These are phyloP conservation scores for Pseudogymnoascus verrucosus DNA, from an alignment of 2,329 filamentous ascomycete genomes.

Conservation along the genomic window DNA sequence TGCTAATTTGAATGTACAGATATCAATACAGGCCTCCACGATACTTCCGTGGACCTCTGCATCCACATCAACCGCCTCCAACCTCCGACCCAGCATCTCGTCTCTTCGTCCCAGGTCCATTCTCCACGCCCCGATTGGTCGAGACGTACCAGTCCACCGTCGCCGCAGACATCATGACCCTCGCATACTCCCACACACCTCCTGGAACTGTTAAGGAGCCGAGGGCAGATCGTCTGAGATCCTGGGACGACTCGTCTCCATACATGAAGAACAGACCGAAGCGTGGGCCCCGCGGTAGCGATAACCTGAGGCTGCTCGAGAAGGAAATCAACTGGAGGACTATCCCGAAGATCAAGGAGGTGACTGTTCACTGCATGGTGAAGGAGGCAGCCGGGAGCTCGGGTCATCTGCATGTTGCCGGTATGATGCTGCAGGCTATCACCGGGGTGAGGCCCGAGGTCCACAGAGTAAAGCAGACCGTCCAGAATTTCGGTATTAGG, in stretches of 20 bases:
- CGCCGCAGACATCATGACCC: conserved; percentile 76
- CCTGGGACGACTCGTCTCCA: conserved; percentile 84
- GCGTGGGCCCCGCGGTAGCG: conserved; percentile 73
- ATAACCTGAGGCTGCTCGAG: conserved; percentile 64
- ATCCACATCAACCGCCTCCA: conserved; percentile 84
- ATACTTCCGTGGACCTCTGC: conserved; percentile 87
- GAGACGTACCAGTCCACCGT: conserved; percentile 87
- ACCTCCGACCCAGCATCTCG: conserved; percentile 81
- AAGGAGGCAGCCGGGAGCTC: conserved; percentile 60
- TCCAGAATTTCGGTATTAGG: conserved; percentile 67
- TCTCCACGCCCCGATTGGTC: conserved; percentile 76
- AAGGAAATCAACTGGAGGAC: conserved; percentile 71
- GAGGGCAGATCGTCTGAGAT: conserved; percentile 60
- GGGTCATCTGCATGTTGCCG: conserved; percentile 70
- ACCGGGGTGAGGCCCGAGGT: conserved; percentile 66
- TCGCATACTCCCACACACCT: conserved; percentile 79
- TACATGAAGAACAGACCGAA: conserved; percentile 89
- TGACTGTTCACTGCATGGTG: conserved; percentile 74
- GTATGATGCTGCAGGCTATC: conserved; percentile 78
- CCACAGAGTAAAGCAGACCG: conserved; percentile 61
- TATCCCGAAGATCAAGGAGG: conserved; percentile 70
- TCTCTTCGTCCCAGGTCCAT: conserved; percentile 83
- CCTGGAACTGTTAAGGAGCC: conserved; percentile 58
- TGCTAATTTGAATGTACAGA: conserved; percentile 39
- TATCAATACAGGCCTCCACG: conserved; percentile 93